Evolutionary conservation across 2,329 filamentous ascomycete genomes (phyloP).

Genomic region (Xylaria sp.): DNA sequence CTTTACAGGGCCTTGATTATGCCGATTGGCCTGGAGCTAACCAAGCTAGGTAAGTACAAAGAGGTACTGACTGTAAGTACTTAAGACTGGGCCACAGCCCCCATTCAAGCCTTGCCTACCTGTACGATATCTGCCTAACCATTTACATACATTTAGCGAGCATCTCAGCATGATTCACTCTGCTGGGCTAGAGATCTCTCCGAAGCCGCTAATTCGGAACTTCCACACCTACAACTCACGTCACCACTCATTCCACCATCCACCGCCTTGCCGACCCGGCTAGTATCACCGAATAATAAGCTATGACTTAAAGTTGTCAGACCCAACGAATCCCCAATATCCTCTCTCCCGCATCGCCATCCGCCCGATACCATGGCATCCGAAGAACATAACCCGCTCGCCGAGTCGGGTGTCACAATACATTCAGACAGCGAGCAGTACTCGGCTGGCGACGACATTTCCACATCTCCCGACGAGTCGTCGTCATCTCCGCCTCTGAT

Average conservation of each 20-base stretch:
- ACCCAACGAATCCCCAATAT: background rate
- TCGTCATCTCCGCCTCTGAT: constrained; percentile 78
- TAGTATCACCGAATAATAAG: background rate
- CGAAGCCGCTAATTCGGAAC: constrained; percentile 26
- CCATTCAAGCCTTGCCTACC: background rate
- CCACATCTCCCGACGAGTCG: constrained; percentile 69
- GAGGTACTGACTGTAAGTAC: background rate
- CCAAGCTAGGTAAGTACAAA: background rate
- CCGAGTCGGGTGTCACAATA: constrained; percentile 80
- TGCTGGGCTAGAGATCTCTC: constrained; percentile 23
- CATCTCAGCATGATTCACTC: background rate
- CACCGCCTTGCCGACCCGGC: background rate
- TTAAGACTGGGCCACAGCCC: background rate
- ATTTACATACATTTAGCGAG: background rate
- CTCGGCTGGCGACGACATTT: constrained; percentile 71
- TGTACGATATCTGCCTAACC: background rate
- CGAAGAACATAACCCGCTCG: constrained; percentile 65
- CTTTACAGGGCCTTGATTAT: background rate
- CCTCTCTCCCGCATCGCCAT: background rate
- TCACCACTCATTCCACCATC: background rate
- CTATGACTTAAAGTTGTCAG: constrained; percentile 15
- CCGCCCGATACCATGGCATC: constrained; percentile 60
- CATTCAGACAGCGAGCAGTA: constrained; percentile 88
- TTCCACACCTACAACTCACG: constrained; percentile 2
- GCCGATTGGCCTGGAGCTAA: background rate